These are phyloP conservation scores for Phylloporus sp. DNA, from an alignment of 768 basidiomycete species.

Conservation along the genomic window DNA sequence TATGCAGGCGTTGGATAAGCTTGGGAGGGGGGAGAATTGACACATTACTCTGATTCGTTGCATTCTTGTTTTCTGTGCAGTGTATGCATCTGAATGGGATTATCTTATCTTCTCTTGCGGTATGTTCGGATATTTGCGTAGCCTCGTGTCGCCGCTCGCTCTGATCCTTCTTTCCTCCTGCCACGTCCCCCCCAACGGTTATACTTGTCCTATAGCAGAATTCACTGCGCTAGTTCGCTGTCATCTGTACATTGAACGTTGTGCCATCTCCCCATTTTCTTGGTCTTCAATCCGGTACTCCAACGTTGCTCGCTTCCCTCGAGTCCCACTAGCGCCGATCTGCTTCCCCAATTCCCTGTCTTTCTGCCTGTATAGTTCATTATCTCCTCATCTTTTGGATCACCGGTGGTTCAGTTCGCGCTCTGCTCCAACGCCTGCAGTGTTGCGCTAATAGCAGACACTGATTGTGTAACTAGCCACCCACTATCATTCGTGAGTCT, in stretches of 20 bases:
- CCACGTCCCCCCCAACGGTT: too few relatives aligned
- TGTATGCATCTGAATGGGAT: too few relatives aligned
- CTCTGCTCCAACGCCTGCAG: neutral
- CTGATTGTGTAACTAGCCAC: neutral
- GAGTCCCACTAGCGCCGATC: neutral
- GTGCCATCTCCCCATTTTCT: neutral
- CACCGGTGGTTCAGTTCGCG: neutral
- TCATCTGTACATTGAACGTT: neutral
- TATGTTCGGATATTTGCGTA: too few relatives aligned
- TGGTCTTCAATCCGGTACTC: neutral
- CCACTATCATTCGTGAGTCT: neutral
- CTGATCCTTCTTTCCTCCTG: too few relatives aligned
- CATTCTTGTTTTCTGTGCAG: too few relatives aligned
- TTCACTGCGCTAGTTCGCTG: too few relatives aligned
- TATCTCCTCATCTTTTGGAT: neutral
- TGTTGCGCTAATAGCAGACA: neutral
- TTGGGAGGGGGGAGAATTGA: constrained; percentile 62
- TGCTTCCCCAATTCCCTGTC: neutral
- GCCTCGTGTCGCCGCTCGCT: too few relatives aligned
- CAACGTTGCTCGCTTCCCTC: too few relatives aligned
- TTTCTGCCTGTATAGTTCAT: too few relatives aligned
- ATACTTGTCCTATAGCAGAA: too few relatives aligned
- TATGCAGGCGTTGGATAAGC: constrained; percentile 78
- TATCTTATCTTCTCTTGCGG: too few relatives aligned
- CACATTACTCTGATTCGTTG: too few relatives aligned